Evolutionary conservation across 1,284 basidiomycete genomes (phyloP).

Genomic region (Trichosporon faecale): DNA sequence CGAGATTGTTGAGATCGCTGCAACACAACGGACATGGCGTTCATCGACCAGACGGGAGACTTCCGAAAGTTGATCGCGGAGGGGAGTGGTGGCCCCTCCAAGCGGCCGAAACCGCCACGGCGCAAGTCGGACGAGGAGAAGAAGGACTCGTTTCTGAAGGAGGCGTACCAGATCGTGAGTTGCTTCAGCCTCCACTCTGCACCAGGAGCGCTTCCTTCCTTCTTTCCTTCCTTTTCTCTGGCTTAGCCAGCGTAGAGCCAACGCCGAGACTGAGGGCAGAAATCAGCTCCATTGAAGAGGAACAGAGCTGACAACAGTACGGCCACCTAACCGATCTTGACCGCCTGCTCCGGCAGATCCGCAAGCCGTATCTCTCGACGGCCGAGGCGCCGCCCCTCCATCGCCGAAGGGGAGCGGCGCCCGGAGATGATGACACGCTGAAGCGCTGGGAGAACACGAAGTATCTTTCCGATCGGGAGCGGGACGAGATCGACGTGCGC

Average conservation of each 20-base stretch:
- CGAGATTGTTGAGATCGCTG: background rate
- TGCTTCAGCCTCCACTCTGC: background rate
- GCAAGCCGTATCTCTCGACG: conserved; percentile 49
- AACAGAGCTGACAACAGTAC: conserved; percentile 30
- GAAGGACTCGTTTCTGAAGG: conserved; percentile 47
- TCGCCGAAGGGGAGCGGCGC: conserved; percentile 20
- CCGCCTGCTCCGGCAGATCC: conserved; percentile 40
- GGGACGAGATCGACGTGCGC: conserved; percentile 60
- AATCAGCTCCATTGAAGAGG: background rate
- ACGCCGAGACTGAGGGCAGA: background rate
- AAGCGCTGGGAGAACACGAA: conserved; percentile 50
- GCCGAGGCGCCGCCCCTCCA: conserved; percentile 36
- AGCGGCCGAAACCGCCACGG: background rate
- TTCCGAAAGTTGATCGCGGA: conserved; percentile 28
- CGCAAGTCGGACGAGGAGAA: conserved; percentile 16
- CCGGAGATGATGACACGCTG: conserved; percentile 24
- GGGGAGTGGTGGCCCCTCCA: conserved; percentile 14
- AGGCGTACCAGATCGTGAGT: conserved; percentile 51
- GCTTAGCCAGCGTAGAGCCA: too few species aligned
- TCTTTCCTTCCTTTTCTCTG: background rate
- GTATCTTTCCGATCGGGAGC: conserved; percentile 56
- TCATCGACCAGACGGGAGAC: conserved; percentile 29
- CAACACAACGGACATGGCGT: conserved; percentile 19
- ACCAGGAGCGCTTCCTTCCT: background rate
- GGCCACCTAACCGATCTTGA: conserved; percentile 42